Evolutionary conservation across 83 land plant genomes (phyloP).

Genomic region (Thuja plicata): DNA sequence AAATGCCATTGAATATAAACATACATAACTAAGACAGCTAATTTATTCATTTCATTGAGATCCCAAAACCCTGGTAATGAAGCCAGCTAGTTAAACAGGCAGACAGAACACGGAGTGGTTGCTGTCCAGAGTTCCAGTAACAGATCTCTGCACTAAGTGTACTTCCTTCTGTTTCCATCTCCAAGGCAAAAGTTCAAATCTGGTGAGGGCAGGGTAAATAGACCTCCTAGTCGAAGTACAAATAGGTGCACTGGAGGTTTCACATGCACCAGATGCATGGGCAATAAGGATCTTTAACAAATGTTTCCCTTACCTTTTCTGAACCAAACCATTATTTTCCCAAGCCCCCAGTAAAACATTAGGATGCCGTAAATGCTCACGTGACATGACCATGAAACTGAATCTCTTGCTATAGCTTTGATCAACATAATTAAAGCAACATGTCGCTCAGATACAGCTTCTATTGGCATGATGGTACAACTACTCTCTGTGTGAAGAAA

Average conservation of each 20-base stretch:
- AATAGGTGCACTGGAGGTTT: background rate
- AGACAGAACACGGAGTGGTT: background rate
- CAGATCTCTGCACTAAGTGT: background rate
- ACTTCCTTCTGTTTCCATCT: background rate
- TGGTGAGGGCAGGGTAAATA: background rate
- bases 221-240: background rate
- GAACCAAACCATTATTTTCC: background rate
- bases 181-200: no score
- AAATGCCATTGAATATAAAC: background rate
- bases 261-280: background rate
- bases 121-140: background rate
- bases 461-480: background rate
- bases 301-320: background rate
- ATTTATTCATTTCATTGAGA: background rate
- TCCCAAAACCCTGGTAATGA: background rate
- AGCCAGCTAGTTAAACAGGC: background rate
- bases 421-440: background rate
- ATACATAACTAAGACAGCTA: background rate
- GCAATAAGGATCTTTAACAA: background rate
- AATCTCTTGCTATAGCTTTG: background rate
- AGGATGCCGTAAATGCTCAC: background rate
- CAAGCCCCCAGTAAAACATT: background rate
- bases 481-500: background rate
- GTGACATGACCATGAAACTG: background rate
- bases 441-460: background rate